phyloP scores from a whole-genome alignment of 2,329 filamentous ascomycete species.

The Cephalotrichum gorgonifer region DNA sequence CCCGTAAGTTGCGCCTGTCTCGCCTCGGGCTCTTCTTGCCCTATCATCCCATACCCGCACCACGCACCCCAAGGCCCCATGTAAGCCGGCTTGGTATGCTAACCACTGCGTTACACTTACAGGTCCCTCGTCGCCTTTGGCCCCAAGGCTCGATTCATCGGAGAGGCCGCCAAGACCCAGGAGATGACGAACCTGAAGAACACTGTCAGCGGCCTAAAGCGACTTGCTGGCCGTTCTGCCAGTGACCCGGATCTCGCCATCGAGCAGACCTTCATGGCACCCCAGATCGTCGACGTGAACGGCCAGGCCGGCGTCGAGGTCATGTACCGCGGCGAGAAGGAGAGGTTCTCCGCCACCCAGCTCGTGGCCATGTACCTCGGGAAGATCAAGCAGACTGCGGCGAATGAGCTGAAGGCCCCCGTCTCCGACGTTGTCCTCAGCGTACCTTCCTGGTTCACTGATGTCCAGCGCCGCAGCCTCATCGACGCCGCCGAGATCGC shows the following conservation, averaged over 20 bases:
- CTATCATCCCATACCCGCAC: too few species aligned
- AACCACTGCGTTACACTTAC: too few species aligned
- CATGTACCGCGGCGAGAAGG: slow-evolving; percentile 85
- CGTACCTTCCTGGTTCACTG: slow-evolving; percentile 94
- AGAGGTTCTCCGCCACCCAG: slow-evolving; percentile 90
- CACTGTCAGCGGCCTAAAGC: slow-evolving; percentile 87
- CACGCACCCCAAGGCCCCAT: too few species aligned
- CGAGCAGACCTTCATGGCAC: slow-evolving; percentile 86
- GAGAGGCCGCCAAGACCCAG: slow-evolving; percentile 94
- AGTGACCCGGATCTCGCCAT: slow-evolving; percentile 86
- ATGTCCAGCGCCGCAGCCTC: slow-evolving; percentile 78
- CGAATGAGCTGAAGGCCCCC: slow-evolving; percentile 77
- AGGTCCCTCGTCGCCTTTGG: slow-evolving; percentile 93
- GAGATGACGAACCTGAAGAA: slow-evolving; percentile 99
- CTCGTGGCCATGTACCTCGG: slow-evolving; percentile 90
- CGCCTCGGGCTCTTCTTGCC: not conserved
- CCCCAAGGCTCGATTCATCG: slow-evolving; percentile 85
- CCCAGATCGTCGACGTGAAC: slow-evolving; percentile 77
- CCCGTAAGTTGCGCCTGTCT: slow-evolving; percentile 58
- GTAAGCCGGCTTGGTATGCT: too few species aligned
- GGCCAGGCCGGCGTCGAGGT: slow-evolving; percentile 95
- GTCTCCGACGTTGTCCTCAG: slow-evolving; percentile 91
- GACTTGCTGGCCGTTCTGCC: slow-evolving; percentile 77
- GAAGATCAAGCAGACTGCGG: slow-evolving; percentile 84
- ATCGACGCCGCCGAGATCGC: slow-evolving; percentile 90